Evolutionary conservation across 1,139 yeast species (phyloP), one percentile per base, ranked within the genome.

Genomic region (Taiozyma sp.): DNA sequence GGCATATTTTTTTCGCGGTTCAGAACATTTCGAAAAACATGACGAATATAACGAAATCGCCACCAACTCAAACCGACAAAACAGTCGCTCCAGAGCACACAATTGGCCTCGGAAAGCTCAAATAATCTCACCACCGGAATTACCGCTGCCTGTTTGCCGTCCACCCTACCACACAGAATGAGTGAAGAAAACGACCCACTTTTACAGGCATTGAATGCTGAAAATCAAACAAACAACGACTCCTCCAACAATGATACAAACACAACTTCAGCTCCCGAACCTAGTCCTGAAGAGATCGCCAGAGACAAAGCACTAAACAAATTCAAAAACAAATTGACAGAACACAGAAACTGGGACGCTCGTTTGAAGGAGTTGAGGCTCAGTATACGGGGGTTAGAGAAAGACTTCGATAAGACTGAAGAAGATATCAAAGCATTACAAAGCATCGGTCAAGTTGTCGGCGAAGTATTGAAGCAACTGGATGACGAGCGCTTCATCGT

Each of bases 371-470:
- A 86, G 50, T 77, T 92, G 58, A 81, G 99, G 60, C 73, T 89
- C 65, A 81, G 86, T 56, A 88, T 93, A 73, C 85, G 92, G 69
- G 96, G 81, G 60, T 74, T 91, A 59, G 97, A 91, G 59, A 83
- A 82, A 65, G 86, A 86, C 58, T 93, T 84, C 69, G 95, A 88
- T 53, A 91, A 90, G 74, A 92, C 99, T 3, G 99, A 95, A 69
- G 92, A 91, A 62, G 98, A 93, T 65, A 93, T 93, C 69, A 92
- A 91, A 71, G 98, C 99, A 5, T 78, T 95, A 59, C 99, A 95
- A 71, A 87, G 96, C 56, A 96, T 95, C 57, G 99, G 99, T 5
- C 99, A 95, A 71, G 85, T 95, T 65, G 88, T 95, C 60, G 99
- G 99, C 49, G 99, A 95, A 70, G 96, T 95, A 28, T 81, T 95